Evolutionary conservation across 805 yeast genomes (phyloP), one percentile per base, ranked within the genome.

Genomic region (Lachancea dasiensis): DNA sequence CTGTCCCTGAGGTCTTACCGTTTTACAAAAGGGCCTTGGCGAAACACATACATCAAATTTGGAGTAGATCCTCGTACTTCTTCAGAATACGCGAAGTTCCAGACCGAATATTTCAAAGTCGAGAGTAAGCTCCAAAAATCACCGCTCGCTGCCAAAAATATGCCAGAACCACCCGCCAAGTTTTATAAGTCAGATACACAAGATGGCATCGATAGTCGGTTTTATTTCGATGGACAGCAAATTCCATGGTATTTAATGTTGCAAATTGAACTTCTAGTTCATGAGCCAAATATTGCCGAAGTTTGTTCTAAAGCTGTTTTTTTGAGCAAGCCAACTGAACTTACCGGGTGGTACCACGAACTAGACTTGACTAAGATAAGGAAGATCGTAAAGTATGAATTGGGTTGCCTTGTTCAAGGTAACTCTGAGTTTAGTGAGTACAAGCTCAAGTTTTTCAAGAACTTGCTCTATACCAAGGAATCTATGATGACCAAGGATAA

Each of bases 21-120:
- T 28, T 83, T 79, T 56, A 77, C 82, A 25, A 83, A 82, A 52
- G 98, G 98, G 0, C 98, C 97, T 0, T 92, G 95, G 95, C 72
- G 97, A 50, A 86, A 86, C 43, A 76, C 92, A 8, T 86, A 81
- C 56, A 78, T 87, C 31, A 73, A 67, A 47, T 77, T 79, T 48
- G 97, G 96, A 1, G 68, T 79, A 27, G 85, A 90, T 60, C 97
- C 97, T 0, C 64, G 73, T 28, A 49, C 60, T 2, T 77, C 81
- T 32, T 50, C 62, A 1, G 55, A 65, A 9, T 79, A 68, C 48
- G 79, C 84, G 42, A 60, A 59, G 23, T 86, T 77, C 55, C 98
- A 92, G 62, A 81, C 89, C 15, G 97, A 89, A 60, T 80, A 84
- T 39, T 92, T 89, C 63, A 72, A 59, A 39, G 58, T 60, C 31